Evolutionary conservation across 2,329 filamentous ascomycete genomes (phyloP).

Genomic region (Aureobasidium uvarum): DNA sequence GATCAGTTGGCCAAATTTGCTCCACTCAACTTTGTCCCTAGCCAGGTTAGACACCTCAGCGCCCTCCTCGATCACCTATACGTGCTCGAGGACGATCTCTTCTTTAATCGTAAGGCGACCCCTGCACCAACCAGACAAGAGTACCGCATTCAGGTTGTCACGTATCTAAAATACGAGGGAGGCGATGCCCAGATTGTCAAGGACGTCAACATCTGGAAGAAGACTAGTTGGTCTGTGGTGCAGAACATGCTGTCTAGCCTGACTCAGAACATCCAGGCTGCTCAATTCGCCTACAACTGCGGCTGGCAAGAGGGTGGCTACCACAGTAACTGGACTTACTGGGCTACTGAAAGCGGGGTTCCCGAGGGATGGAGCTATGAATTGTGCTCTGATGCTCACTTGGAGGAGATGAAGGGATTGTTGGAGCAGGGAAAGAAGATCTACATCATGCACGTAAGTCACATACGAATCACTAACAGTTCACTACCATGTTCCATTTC

Average conservation of each 20-base stretch:
- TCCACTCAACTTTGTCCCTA: constrained; percentile 1
- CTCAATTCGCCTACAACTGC: not conserved
- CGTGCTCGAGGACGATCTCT: not conserved
- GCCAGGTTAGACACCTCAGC: not conserved
- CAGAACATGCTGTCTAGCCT: not conserved
- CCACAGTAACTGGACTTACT: not conserved
- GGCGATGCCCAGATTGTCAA: not conserved
- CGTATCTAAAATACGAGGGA: not conserved
- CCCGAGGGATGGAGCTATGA: not conserved
- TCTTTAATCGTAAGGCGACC: not conserved
- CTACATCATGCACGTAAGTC: constrained; percentile 19
- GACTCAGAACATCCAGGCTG: constrained; percentile 10
- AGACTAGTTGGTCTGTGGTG: not conserved
- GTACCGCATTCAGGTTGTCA: not conserved
- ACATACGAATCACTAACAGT: not conserved
- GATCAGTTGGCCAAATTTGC: not conserved
- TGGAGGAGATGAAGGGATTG: not conserved
- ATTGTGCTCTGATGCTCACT: not conserved
- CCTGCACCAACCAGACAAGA: not conserved
- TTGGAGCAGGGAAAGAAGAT: not conserved
- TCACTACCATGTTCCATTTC: not conserved
- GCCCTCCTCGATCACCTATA: not conserved
- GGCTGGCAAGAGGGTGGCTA: not conserved
- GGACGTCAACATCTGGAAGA: not conserved
- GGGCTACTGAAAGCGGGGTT: not conserved